Conservation (phyloP, 768 basidiomycete genomes). For the Cyathus striatus region DNA sequence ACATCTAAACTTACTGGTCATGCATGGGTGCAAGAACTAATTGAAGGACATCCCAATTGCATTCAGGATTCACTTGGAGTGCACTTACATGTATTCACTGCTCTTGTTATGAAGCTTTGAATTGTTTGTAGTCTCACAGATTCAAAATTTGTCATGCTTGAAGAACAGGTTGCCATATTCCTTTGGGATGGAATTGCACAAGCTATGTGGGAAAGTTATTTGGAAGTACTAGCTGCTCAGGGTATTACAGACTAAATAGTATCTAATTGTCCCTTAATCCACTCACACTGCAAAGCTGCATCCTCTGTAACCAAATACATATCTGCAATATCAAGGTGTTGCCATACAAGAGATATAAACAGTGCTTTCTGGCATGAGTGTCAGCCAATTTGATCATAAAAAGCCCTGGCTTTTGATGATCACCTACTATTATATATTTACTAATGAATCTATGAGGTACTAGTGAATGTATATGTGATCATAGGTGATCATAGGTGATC, state of each 20-base stretch:
- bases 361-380: no score
- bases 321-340: no score
- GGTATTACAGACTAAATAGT: not conserved
- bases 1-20: conserved; percentile 10
- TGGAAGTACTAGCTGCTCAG: not conserved
- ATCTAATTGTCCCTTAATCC: not conserved
- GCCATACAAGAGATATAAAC: no score
- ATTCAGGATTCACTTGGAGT: conserved; percentile 13
- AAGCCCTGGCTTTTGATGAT: no score
- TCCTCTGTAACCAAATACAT: not conserved
- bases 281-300: not conserved
- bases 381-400: no score
- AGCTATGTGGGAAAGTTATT: conserved; percentile 13
- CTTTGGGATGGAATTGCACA: conserved; percentile 9
- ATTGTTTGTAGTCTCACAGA: not conserved
- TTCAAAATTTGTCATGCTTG: not conserved
- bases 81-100: conserved; percentile 6
- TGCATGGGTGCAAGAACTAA: conserved; percentile 13
- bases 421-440: no score
- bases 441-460: no score
- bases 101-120: not conserved
- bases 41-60: conserved; percentile 9
- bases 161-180: not conserved
- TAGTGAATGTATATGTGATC: no score
- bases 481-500: no score